Conservation (phyloP, 2,329 filamentous ascomycete species). For the Colletotrichum higginsianum region DNA sequence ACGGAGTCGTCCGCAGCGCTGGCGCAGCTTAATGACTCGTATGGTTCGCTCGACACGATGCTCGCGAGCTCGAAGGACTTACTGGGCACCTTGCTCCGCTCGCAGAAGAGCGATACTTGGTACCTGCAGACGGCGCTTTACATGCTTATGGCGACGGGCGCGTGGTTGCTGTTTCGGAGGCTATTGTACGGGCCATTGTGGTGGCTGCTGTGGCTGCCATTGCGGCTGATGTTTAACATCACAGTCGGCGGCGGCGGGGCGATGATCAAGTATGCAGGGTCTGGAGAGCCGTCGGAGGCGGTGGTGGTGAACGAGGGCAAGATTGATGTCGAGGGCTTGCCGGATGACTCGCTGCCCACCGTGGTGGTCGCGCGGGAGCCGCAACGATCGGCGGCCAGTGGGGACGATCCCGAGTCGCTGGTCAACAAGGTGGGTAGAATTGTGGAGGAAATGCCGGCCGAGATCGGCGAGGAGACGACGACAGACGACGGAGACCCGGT, state of each 20-base stretch:
- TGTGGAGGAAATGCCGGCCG: conserved; percentile 53
- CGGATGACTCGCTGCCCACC: conserved; percentile 64
- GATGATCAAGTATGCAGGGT: conserved; percentile 56
- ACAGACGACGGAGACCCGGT: conserved; percentile 31
- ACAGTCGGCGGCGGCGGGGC: conserved; percentile 69
- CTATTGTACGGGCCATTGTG: conserved; percentile 90
- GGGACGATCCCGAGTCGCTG: conserved; percentile 56
- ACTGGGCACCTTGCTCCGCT: conserved; percentile 83
- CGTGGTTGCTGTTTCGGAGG: conserved; percentile 89
- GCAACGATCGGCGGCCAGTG: conserved; percentile 45
- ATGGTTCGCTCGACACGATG: conserved; percentile 83
- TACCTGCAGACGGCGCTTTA: conserved; percentile 94
- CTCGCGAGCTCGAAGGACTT: conserved; percentile 82
- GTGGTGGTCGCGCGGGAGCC: conserved; percentile 59
- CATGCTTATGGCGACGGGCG: conserved; percentile 81
- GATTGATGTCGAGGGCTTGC: conserved; percentile 53
- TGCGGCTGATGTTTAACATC: conserved; percentile 76
- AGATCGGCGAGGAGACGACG: conserved; percentile 38
- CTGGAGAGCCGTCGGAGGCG: conserved; percentile 42
- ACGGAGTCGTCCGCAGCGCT: conserved; percentile 87
- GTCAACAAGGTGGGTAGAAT: conserved; percentile 70
- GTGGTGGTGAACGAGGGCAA: conserved; percentile 48
- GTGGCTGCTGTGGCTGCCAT: conserved; percentile 89
- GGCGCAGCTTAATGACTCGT: conserved; percentile 84
- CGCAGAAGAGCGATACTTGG: conserved; percentile 98